A percentile compares a stretch with the other conserved stretches of the same genome.
Evolutionary conservation across 306 rosid species (phyloP).

Genomic region (Sechiopsis laciniata): DNA sequence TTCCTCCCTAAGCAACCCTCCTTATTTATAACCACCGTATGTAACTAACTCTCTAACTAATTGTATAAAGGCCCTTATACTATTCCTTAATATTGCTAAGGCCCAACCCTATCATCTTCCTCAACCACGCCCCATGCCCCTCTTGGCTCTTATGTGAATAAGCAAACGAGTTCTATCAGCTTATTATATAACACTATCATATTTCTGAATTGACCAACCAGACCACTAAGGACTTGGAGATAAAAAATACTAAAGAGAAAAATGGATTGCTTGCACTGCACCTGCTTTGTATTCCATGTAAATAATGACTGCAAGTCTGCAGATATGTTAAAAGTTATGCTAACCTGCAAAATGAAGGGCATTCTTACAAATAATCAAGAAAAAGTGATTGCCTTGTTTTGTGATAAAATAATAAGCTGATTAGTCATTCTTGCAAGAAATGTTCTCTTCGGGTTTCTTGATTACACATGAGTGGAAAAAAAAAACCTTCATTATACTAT

Average conservation of each 20-base stretch:
- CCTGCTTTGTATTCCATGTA: constrained; percentile 99
- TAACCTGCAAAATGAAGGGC: constrained; percentile 52
- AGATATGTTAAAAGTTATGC: constrained; percentile 77
- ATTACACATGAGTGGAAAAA: not conserved
- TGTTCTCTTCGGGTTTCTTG: not conserved
- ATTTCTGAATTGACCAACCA: not conserved
- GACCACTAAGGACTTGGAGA: not conserved
- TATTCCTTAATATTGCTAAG: too few relatives aligned
- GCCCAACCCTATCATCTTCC: too few relatives aligned
- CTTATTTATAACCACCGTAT: too few relatives aligned
- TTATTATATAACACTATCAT: not conserved
- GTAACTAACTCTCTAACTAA: too few relatives aligned
- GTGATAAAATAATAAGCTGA: not conserved
- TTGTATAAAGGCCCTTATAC: too few relatives aligned
- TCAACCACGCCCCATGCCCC: too few relatives aligned
- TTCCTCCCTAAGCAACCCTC: too few relatives aligned
- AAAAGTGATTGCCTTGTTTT: not conserved
- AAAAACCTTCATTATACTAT: not conserved
- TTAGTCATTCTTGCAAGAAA: not conserved
- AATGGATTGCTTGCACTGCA: constrained; percentile 24
- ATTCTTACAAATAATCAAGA: constrained; percentile 19
- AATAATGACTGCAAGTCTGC: constrained; percentile 88
- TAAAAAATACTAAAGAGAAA: not conserved
- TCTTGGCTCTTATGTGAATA: not conserved
- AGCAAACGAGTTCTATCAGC: not conserved